Base-by-base conservation (phyloP, 768 basidiomycete genomes). In the Amanita molliuscula region DNA sequence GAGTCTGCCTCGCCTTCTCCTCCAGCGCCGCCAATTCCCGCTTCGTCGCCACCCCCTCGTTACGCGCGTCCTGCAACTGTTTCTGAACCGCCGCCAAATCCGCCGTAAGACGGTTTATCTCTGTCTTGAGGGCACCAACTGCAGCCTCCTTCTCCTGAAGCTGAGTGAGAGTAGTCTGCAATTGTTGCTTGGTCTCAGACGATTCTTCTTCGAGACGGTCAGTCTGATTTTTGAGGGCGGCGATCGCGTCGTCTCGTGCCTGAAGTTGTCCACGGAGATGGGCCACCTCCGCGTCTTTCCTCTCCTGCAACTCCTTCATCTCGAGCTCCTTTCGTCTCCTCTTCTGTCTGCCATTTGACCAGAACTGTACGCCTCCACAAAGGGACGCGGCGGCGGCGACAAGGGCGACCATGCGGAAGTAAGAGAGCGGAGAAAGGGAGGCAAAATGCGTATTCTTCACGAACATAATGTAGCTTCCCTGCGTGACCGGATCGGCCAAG, bases 201-300 rank as follows among this genome's bases (percentile, higher is more conserved):
- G 37, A 16, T 2, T 21, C 25, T 20, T 18, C 36, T 28, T 29
- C 38, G 21, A 48, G 47, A 8, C 33, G 21, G 13, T 48, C 47
- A n/a, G 37, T 40, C 15, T 48, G 47, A 25, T 9, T 38, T 38
- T 40, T 48, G 35, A 48, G 35, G 6, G 15, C 36, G 10, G 28
- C 26, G 37, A 55, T 56, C 43, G 51, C 53, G 47, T 48, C 51
- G 49, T 58, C 58, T 50, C 54, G 59, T 36, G 54, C 48, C 46
- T 58, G 56, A 16, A 59, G 46, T 26, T 60, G 52, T 6, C 53
- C 52, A 29, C 62, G 56, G 31, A 64, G 56, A 41, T 37, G 44
- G 33, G 26, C 55, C 25, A 56, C 15, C 31, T 56, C 55, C 35
- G 50, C 50, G 18, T 48, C 35, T 42, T 54, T 54, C 43, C 23